Conservation (phyloP, 164 flowering plant genomes). For the Liquidambar formosana region DNA sequence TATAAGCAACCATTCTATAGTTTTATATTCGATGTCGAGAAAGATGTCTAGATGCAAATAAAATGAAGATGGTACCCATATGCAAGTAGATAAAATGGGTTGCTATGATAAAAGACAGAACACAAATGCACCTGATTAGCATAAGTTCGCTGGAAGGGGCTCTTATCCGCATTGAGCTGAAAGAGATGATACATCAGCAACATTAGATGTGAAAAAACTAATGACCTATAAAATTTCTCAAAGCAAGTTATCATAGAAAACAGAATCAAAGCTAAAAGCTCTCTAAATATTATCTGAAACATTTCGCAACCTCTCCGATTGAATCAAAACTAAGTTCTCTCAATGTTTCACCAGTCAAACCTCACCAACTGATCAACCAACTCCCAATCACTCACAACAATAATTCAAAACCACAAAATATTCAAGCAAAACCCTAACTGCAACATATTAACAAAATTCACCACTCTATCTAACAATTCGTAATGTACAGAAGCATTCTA, state of each 20-base stretch:
- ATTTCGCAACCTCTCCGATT: neutral
- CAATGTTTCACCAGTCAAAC: neutral
- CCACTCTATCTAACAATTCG: too few relatives aligned
- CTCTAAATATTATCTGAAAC: too few relatives aligned
- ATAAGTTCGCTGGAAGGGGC: constrained; percentile 97
- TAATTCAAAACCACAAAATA: neutral
- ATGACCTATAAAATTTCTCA: neutral
- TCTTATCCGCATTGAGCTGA: constrained; percentile 93
- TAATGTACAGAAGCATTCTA: too few relatives aligned
- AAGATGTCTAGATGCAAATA: neutral
- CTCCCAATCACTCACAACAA: neutral
- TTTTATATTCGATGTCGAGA: neutral
- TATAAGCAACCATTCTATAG: too few relatives aligned
- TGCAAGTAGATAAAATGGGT: neutral
- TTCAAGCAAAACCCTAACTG: neutral
- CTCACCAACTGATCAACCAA: neutral
- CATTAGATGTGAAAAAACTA: constrained; percentile 12
- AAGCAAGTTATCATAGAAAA: neutral
- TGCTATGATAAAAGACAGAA: neutral
- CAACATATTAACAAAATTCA: too few relatives aligned
- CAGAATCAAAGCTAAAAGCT: neutral
- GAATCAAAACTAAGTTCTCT: neutral
- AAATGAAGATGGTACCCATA: neutral
- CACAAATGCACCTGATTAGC: constrained; percentile 71
- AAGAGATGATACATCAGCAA: constrained; percentile 19